phyloP scores from a whole-genome alignment of 78 protist genomes.

The Cavenderia fasciculata region DNA sequence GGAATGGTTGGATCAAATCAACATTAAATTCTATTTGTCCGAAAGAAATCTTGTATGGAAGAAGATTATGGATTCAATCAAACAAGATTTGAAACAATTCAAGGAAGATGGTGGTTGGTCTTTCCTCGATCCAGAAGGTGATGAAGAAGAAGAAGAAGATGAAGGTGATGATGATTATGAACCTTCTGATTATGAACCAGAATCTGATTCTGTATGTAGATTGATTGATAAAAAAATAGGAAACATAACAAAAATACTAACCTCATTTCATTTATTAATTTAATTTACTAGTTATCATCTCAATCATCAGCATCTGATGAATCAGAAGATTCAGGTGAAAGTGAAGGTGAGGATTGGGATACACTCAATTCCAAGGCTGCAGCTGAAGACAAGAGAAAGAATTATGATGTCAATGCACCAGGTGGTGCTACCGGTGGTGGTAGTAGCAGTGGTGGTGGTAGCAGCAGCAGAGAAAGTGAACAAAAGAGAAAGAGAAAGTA shows the following conservation, averaged over 20 bases:
- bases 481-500: slow-evolving; percentile 37
- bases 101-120: slow-evolving; percentile 92
- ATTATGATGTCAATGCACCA: slow-evolving; percentile 1
- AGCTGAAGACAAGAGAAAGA: slow-evolving; percentile 38
- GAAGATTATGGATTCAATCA: slow-evolving; percentile 81
- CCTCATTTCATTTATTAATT: no score
- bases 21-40: slow-evolving; percentile 90
- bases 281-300: background rate
- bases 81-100: slow-evolving; percentile 76
- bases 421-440: no score
- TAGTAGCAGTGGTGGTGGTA: background rate
- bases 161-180: slow-evolving; percentile 71
- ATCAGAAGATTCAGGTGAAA: slow-evolving; percentile 11
- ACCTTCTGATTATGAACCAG: background rate
- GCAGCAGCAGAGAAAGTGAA: background rate
- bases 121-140: slow-evolving; percentile 80
- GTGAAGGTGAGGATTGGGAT: slow-evolving; percentile 78
- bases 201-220: slow-evolving; percentile 32
- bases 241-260: slow-evolving; percentile 5
- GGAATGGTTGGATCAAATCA: slow-evolving; percentile 89
- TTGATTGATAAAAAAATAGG: background rate
- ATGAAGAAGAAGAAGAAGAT: slow-evolving; percentile 71
- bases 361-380: slow-evolving; percentile 56
- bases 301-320: slow-evolving; percentile 60
- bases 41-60: slow-evolving; percentile 87